Conservation (phyloP, 768 basidiomycete genomes). For the Trametes villosa region DNA sequence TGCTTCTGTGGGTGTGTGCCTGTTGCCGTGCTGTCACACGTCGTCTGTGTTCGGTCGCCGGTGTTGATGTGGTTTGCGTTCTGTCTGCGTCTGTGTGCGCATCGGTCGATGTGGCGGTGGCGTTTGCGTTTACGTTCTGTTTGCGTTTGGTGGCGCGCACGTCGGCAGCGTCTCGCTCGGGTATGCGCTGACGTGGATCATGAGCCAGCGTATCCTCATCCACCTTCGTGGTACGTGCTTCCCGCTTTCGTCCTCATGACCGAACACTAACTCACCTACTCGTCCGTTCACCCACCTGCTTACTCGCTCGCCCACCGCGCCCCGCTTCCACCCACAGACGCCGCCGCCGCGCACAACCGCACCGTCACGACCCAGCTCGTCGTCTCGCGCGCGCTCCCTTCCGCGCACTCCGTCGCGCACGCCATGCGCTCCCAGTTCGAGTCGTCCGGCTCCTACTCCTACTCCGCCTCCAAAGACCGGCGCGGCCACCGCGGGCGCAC, state of each 20-base stretch:
- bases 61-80: background rate
- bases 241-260: background rate
- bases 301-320: too few species aligned
- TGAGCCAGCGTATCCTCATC: slow-evolving; percentile 41
- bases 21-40: background rate
- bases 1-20: background rate
- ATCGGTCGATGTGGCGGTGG: too few species aligned
- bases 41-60: background rate
- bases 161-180: slow-evolving; percentile 36
- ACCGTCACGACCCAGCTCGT: slow-evolving; percentile 18
- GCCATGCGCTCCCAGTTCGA: slow-evolving; percentile 29
- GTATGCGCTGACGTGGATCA: slow-evolving; percentile 41
- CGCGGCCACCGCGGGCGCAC: background rate
- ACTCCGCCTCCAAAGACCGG: slow-evolving; percentile 5
- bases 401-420: slow-evolving; percentile 22
- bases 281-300: too few species aligned
- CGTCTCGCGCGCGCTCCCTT: slow-evolving; percentile 19
- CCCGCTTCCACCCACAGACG: slow-evolving; percentile 27
- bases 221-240: slow-evolving; percentile 36
- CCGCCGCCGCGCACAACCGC: slow-evolving; percentile 24
- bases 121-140: background rate
- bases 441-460: too few species aligned
- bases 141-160: background rate
- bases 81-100: background rate
- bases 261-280: too few species aligned